Base-by-base conservation (phyloP, 371 early-diverging fungal species). In the Nematocida homosporus region DNA sequence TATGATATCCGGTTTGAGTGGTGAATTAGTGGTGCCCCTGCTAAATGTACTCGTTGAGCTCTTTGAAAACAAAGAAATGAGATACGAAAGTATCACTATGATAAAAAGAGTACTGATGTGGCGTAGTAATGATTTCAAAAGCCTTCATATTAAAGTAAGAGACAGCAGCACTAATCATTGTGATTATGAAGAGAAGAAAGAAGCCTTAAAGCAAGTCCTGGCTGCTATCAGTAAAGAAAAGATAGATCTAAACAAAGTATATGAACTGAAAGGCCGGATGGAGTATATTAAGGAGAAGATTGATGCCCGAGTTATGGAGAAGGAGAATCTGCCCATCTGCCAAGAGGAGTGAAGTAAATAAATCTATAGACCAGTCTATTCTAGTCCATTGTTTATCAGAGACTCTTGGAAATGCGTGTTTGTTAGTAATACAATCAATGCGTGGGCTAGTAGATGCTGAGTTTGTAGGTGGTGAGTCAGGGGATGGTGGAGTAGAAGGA, bases 251-350 rank as follows among this genome's bases (percentile, higher is more conserved):
- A 72, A 72, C 44, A 72, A 61, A 72, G 30, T 72, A 35, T 61
- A 72, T 34, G 75, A 72, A 54, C 52, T 72, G 2, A 59, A 61
- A 25, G 75, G 75, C 16, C 29, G 63, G 23, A 4, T 72, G 3
- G 29, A 10, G 48, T 72, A 35, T 50, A 16, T 72, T 6, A 37
- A 50, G 40, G 75, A 61, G 20, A 27, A 52, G 16, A 10, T 72
- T 61, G 61, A 61, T 4, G 50, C 60, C 23, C n/a, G 75, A 48
- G 48, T 8, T 18, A 47, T 20, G 34, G 75, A 59, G 27, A 47
- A 72, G 48, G 75, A 72, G 34, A 72, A 72, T 51, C 63, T 72
- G 23, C 75, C 75, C 2, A 52, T 72, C 38, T 72, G 75, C 40
- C 52, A 30, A 61, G 75, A 72, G 51, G 40, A 72, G 35, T 72